These are phyloP conservation scores for Tremella yokohamensis DNA, from an alignment of 768 basidiomycete species.

Conservation along the genomic window DNA sequence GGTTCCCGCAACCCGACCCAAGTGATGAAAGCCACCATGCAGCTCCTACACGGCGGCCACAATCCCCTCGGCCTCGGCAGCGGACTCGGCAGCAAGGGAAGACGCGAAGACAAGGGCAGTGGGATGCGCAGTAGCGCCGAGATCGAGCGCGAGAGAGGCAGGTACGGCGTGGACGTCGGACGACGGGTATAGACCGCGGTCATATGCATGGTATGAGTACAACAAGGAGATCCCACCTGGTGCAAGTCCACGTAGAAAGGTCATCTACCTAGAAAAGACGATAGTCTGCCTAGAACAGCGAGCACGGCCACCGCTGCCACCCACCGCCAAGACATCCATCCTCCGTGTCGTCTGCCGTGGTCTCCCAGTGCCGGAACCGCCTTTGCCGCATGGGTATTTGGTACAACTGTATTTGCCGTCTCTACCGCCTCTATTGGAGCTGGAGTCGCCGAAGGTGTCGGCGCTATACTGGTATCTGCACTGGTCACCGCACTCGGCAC, in stretches of 20 bases:
- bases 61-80: conserved; percentile 61
- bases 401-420: neutral
- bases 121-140: conserved; percentile 67
- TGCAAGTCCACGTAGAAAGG: neutral
- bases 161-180: conserved; percentile 63
- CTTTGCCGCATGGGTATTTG: neutral
- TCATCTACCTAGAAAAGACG: conserved; percentile 7
- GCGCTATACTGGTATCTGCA: neutral
- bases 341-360: neutral
- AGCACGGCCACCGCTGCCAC: conserved; percentile 39
- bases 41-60: conserved; percentile 80
- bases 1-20: conserved; percentile 81
- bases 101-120: conserved; percentile 68
- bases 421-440: conserved; percentile 5
- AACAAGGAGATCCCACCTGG: neutral
- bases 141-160: conserved; percentile 76
- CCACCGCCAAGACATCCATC: conserved; percentile 45
- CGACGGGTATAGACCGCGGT: conserved; percentile 28
- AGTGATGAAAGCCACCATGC: conserved; percentile 78
- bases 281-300: conserved; percentile 43
- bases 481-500: neutral
- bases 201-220: neutral
- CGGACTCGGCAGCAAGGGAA: conserved; percentile 63
- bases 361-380: too few species aligned
- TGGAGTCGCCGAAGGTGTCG: conserved; percentile 5